These are phyloP conservation scores for Penicillium sp. DNA, from an alignment of 2,329 filamentous ascomycete genomes.

Conservation along the genomic window DNA sequence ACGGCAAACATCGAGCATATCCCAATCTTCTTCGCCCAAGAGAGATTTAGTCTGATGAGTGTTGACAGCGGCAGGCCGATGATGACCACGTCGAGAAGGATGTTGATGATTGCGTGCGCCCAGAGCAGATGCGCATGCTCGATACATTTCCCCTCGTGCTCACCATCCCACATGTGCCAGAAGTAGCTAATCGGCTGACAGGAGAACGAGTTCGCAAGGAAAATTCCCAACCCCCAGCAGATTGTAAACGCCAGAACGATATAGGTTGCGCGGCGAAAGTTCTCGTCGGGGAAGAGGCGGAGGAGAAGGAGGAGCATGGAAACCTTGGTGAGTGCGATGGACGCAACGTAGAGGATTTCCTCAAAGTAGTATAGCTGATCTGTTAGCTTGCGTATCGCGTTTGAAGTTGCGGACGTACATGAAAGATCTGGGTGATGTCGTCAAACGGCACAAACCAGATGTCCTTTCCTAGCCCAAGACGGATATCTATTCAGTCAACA, in stretches of 20 bases:
- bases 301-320: constrained; percentile 16
- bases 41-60: background rate
- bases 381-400: background rate
- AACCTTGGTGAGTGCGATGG: background rate
- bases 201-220: background rate
- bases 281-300: constrained; percentile 5
- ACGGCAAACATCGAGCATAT: constrained; percentile 5
- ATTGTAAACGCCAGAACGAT: background rate
- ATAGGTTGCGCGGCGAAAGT: background rate
- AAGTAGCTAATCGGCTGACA: constrained; percentile 2
- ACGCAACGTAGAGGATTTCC: constrained; percentile 6
- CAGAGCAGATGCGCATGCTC: background rate
- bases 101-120: constrained; percentile 10
- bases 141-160: constrained; percentile 4
- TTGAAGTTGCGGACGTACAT: background rate
- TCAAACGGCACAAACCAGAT: constrained; percentile 5
- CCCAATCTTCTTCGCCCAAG: constrained; percentile 1
- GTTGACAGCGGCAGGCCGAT: constrained; percentile 4
- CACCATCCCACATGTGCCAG: constrained; percentile 14
- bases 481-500: background rate
- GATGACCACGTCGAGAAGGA: constrained; percentile 6
- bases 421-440: constrained; percentile 2
- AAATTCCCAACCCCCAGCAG: background rate
- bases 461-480: constrained; percentile 1
- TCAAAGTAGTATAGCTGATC: background rate